phyloP scores from a whole-genome alignment of 148 eudicot genomes.

The Pouteria glomerata region DNA sequence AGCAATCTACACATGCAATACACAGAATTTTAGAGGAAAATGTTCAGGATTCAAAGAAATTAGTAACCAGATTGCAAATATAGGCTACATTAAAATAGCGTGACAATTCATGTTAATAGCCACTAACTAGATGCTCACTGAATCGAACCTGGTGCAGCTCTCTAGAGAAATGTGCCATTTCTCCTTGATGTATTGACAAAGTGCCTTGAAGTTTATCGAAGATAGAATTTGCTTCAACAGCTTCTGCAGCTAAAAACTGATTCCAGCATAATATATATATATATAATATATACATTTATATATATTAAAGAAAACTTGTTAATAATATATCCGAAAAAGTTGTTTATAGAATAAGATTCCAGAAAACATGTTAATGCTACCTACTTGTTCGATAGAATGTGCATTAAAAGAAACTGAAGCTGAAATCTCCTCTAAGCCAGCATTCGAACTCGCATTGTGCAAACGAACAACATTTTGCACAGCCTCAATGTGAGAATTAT shows the following conservation, averaged over 20 bases:
- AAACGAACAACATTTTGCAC: slow-evolving; percentile 81
- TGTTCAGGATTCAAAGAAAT: neutral
- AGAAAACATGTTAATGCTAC: slow-evolving; percentile 16
- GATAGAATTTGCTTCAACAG: slow-evolving; percentile 51
- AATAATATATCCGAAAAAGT: too few species aligned
- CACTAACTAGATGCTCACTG: neutral
- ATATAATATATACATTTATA: neutral
- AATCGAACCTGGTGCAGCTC: slow-evolving; percentile 77
- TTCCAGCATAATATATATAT: neutral
- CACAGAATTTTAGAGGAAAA: neutral
- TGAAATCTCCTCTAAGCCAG: slow-evolving; percentile 82
- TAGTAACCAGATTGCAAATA: neutral
- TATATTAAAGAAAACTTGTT: neutral
- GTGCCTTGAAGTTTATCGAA: slow-evolving; percentile 79
- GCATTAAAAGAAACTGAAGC: slow-evolving; percentile 53
- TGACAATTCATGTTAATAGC: neutral
- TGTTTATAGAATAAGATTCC: too few species aligned
- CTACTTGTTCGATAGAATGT: slow-evolving; percentile 60
- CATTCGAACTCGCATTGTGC: slow-evolving; percentile 76
- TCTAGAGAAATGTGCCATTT: slow-evolving; percentile 76
- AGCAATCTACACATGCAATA: neutral
- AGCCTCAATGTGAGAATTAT: slow-evolving; percentile 79
- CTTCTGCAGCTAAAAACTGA: slow-evolving; percentile 65
- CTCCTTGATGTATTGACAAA: slow-evolving; percentile 73
- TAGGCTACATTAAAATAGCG: neutral